Evolutionary conservation across 192 early-diverging fungal genomes (phyloP), one percentile per base, ranked within the genome.

Genomic region (Cetraspora pellucida): DNA sequence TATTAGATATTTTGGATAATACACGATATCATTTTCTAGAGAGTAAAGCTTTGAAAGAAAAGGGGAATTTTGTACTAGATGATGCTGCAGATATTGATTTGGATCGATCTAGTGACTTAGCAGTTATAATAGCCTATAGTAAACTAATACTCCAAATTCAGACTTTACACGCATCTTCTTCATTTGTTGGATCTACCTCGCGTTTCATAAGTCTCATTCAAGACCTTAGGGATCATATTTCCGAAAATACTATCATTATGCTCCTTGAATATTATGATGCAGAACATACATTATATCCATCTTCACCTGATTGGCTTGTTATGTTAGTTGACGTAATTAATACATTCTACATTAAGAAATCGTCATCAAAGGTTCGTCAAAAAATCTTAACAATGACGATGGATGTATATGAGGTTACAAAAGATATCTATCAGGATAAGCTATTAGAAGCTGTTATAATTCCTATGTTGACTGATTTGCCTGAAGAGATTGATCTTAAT

Each of bases 271-370:
- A 89, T 64, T 89, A 89, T 60, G 77, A 84, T 14, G 69, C 67
- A 2, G 88, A 89, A 72, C 84, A 89, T 55, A 54, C 80, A 4
- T 80, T 89, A 43, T 80, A 85, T 52, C 88, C 88, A 59, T 89
- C 87, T 57, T 83, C 86, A 27, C 81, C 81, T 10, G 78, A 84
- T 61, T 89, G 88, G 88, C 65, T 89, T 27, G 79, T 79, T 25
- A 77, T 85, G 31, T 78, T 89, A 11, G 73, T 75, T 27, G 79
- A 83, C 25, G 74, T 87, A 10, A 66, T 82, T 11, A 74, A 80
- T n/a, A 78, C 82, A 13, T 89, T 86, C 27, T 82, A 82, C 10
- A 81, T 84, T 57, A 77, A 77, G 6, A 81, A 72, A 65, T 30
- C 43, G 11, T 63, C 81, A 21, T 78, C 77, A 0, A 78, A 68